A percentile compares a stretch with the other conserved stretches of the same genome.
phyloP scores from a whole-genome alignment of 768 basidiomycete species.

The Kwoniella dejecticola region DNA sequence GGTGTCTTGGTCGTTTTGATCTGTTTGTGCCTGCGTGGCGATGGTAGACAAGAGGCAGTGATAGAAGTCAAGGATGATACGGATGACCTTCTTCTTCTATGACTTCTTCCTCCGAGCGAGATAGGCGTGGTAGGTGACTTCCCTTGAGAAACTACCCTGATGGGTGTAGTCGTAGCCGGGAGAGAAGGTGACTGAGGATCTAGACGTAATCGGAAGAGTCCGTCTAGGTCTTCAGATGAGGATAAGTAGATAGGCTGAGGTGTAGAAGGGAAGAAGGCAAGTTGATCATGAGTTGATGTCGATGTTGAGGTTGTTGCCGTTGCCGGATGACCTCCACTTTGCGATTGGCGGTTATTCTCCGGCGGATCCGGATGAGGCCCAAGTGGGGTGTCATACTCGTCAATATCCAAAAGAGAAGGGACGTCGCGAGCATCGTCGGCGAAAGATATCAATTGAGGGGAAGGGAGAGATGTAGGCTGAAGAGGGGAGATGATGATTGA shows the following conservation, averaged over 20 bases:
- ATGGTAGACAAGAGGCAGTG: too few species aligned
- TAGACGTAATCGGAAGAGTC: background rate
- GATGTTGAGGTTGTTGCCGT: background rate
- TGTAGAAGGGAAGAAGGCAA: background rate
- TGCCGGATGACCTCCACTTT: background rate
- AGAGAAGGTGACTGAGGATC: background rate
- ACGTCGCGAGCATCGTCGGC: background rate
- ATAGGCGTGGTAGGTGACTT: background rate
- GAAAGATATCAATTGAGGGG: constrained; percentile 8
- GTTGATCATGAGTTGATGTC: background rate
- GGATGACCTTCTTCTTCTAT: too few species aligned
- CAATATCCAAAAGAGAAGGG: constrained; percentile 4
- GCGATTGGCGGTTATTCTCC: background rate
- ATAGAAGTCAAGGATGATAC: too few species aligned
- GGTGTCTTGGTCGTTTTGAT: background rate
- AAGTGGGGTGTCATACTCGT: constrained; percentile 6
- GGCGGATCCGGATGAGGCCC: background rate
- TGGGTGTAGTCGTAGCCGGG: background rate
- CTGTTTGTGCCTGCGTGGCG: background rate
- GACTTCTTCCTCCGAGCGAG: background rate
- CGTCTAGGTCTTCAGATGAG: background rate
- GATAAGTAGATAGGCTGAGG: background rate
- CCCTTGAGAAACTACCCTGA: too few species aligned
- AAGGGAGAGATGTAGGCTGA: background rate
- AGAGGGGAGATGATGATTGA: too few species aligned